Base-by-base conservation (phyloP, 1,284 basidiomycete genomes). In the Leucocoprinus gongylophorus region DNA sequence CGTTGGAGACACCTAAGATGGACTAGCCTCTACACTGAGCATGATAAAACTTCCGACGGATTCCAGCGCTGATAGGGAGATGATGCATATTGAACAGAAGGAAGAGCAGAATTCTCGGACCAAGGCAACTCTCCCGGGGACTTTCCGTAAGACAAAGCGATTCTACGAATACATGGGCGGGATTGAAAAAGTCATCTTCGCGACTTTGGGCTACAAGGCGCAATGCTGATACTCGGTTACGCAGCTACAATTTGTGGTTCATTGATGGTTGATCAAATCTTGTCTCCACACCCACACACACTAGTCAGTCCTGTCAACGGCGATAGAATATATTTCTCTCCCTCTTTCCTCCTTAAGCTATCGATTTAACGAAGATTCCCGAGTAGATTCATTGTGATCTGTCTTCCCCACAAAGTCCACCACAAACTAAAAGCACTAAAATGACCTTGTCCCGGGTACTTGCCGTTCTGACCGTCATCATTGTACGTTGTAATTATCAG, bases 391-490 rank as follows among this genome's bases (percentile, higher is more conserved):
- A 10, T 35, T 8, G 10, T 35, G 33, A 35, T n/a, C n/a, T 35
- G 33, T 35, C 4, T 35, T 30, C 10, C 17, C 8, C 13, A 23
- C 21, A 20, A 26, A 26, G 48, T 32, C 13, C 32, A 18, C 41
- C 9, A 20, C 23, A 44, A 51, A 38, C 28, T 21, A 29, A 1
- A 10, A 42, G 8, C 33, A 15, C 39, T 10, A 41, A 26, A 21
- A 58, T 59, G 58, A 26, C 49, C 29, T 23, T 40, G 28, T 38
- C 44, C 15, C 54, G 55, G 43, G 54, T 55, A 41, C 54, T 59
- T 39, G 52, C 58, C 17, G 56, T 45, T 43, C 38, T 59, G 30
- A 48, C 52, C 13, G 44, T 59, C 20, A 20, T 58, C 6, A 45
- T 62, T 38, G 61, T 59, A 50, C 45, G 48, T 21, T 47, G 17